These are phyloP conservation scores for Pythium volutum DNA, from an alignment of 352 stramenopile species.

Conservation along the genomic window DNA sequence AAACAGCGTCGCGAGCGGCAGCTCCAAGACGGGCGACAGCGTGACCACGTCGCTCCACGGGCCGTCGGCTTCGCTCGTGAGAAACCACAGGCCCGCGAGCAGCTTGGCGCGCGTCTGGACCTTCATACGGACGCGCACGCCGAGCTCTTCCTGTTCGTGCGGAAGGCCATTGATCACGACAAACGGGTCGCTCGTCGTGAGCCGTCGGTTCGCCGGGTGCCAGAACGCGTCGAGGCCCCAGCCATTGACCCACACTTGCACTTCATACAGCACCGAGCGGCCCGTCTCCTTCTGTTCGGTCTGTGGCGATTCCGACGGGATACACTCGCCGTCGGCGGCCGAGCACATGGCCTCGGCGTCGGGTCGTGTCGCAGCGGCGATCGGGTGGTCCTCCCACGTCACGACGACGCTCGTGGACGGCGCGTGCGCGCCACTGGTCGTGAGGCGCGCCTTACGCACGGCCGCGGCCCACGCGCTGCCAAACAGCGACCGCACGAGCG, in stretches of 20 bases:
- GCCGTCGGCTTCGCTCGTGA: constrained; percentile 50
- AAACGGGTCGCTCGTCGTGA: constrained; percentile 53
- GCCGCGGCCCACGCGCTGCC: constrained; percentile 17
- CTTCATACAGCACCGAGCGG: constrained; percentile 40
- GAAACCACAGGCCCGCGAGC: constrained; percentile 36
- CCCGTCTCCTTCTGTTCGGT: constrained; percentile 10
- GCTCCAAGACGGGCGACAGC: constrained; percentile 44
- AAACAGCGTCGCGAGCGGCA: constrained; percentile 49
- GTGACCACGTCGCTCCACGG: constrained; percentile 49
- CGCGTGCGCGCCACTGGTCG: background rate
- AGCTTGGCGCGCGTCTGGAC: constrained; percentile 31
- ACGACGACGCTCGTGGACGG: constrained; percentile 52
- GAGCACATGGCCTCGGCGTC: constrained; percentile 17
- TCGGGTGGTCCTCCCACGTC: constrained; percentile 63
- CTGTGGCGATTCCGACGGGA: background rate
- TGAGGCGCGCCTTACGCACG: constrained; percentile 2
- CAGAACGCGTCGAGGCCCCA: constrained; percentile 65
- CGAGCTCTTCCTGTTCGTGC: constrained; percentile 36
- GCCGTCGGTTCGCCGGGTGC: constrained; percentile 48
- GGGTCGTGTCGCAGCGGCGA: constrained; percentile 22
- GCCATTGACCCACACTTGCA: constrained; percentile 66
- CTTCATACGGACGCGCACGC: constrained; percentile 58
- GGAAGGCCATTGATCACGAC: constrained; percentile 52
- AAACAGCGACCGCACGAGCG: constrained; percentile 20
- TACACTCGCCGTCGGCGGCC: constrained; percentile 1